Percentiles rank a stretch among this genome's conserved stretches.
phyloP scores from a whole-genome alignment of 345 rosid species.

The Carallia pectinifolia region DNA sequence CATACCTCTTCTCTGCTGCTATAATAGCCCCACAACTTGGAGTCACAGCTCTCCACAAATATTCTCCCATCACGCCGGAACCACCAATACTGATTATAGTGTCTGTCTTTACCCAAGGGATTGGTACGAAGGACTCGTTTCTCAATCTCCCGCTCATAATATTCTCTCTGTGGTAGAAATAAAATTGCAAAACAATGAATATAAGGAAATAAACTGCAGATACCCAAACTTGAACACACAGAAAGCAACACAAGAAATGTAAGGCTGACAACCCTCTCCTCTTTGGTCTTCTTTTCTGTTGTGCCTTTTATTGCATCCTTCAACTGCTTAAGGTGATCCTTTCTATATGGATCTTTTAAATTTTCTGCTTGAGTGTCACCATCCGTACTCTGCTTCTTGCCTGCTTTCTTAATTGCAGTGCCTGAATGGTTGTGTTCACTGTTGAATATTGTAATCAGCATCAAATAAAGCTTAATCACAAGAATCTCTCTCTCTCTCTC shows the following conservation, averaged over 20 bases:
- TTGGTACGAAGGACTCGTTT: conserved; percentile 62
- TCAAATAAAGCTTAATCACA: conserved; percentile 22
- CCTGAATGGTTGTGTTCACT: conserved; percentile 37
- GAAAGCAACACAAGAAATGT: not conserved
- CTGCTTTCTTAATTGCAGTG: conserved; percentile 39
- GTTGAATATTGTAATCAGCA: conserved; percentile 18
- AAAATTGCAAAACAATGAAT: conserved; percentile 10
- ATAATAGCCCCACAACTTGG: too few relatives aligned
- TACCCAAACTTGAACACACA: conserved; percentile 2
- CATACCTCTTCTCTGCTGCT: too few relatives aligned
- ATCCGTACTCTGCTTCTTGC: conserved; percentile 44
- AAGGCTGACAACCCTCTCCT: conserved; percentile 59
- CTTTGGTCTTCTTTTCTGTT: conserved; percentile 51
- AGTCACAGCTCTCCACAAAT: too few relatives aligned
- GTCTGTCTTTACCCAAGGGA: conserved; percentile 79
- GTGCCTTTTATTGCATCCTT: conserved; percentile 50
- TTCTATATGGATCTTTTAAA: conserved; percentile 17
- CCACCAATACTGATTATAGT: conserved; percentile 94
- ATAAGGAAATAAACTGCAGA: not conserved
- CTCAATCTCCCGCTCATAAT: conserved; percentile 87
- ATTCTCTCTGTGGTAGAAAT: conserved; percentile 49
- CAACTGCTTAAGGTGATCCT: conserved; percentile 26
- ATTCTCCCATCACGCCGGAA: conserved; percentile 35
- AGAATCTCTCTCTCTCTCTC: not conserved
- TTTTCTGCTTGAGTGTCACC: conserved; percentile 30